phyloP scores from a whole-genome alignment of 306 rosid genomes.

The Inga leiocalycina region DNA sequence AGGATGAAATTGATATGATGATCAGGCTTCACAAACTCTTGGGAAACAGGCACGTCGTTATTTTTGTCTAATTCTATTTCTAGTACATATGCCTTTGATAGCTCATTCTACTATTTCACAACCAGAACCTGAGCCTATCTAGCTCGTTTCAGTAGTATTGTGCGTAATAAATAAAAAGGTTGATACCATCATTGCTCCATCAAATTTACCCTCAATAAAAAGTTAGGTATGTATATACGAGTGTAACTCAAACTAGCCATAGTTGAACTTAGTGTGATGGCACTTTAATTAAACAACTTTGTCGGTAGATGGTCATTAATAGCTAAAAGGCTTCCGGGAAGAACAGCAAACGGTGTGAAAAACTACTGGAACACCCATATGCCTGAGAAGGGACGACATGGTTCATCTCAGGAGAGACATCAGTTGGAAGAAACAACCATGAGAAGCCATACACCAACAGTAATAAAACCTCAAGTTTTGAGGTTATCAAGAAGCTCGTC shows the following conservation, averaged over 20 bases:
- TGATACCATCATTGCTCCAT: no score
- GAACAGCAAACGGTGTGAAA: slow-evolving; percentile 42
- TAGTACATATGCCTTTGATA: no score
- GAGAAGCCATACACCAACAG: not conserved
- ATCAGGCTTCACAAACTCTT: slow-evolving; percentile 31
- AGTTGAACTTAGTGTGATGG: not conserved
- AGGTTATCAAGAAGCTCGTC: not conserved
- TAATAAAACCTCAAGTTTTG: slow-evolving; percentile 21
- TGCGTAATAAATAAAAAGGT: no score
- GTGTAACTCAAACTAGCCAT: no score
- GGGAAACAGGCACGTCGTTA: slow-evolving; percentile 29
- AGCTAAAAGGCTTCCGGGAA: slow-evolving; percentile 41
- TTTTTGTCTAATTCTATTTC: no score
- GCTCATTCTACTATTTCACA: no score
- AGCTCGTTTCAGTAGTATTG: no score
- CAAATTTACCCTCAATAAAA: no score
- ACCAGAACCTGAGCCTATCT: no score
- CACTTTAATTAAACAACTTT: not conserved
- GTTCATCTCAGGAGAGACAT: not conserved
- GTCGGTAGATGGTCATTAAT: slow-evolving; percentile 38
- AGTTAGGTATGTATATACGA: no score
- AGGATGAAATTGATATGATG: slow-evolving; percentile 41
- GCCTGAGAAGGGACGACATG: not conserved
- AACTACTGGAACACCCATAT: slow-evolving; percentile 35
- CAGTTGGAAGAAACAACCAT: not conserved